Base-by-base conservation (phyloP, 495 filamentous ascomycete species). In the Lophiotrema nucula region DNA sequence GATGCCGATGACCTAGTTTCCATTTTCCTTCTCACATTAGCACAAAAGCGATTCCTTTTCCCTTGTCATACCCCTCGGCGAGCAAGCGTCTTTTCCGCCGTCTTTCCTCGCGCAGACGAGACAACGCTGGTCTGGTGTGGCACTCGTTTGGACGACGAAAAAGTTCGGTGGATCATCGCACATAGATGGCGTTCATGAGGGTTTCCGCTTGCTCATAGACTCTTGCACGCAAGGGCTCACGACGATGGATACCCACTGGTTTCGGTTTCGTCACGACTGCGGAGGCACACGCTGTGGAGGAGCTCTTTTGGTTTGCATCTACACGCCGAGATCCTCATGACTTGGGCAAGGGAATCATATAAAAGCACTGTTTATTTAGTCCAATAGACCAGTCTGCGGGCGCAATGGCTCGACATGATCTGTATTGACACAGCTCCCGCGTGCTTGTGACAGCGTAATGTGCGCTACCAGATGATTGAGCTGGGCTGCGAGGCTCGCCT, bases 181-280 rank as follows among this genome's bases (percentile, higher is more conserved):
- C 63, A 66, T 66, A 58, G 52, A 62, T 62, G 63, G 63, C 63
- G 63, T 66, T 66, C 39, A 62, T 46, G 47, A 53, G 33, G 63
- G 62, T 28, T 56, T 19, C 31, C 56, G 47, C 47, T 60, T 51
- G 50, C 57, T 60, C 46, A 56, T 56, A 28, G 22, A 39, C 62
- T 39, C 51, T 60, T 43, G 44, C 19, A 11, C 42, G 57, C 56
- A 47, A 53, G 26, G 41, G n/a, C n/a, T n/a, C n/a, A n/a, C n/a
- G n/a, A 44, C 47, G 57, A 65, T 31, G 51, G 60, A 60, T 16
- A 65, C 39, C 56, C 47, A 24, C 11, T 11, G 51, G 38, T 57
- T 60, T 51, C 50, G 62, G 51, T 23, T 48, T 28, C 46, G 23
- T 53, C 49, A 44, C 35, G 41, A 47, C 37, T 45, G 41, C 33